Percentiles rank a stretch among this genome's conserved stretches.
phyloP scores from a whole-genome alignment of 192 early-diverging fungal species.

The Coemansia sp. region DNA sequence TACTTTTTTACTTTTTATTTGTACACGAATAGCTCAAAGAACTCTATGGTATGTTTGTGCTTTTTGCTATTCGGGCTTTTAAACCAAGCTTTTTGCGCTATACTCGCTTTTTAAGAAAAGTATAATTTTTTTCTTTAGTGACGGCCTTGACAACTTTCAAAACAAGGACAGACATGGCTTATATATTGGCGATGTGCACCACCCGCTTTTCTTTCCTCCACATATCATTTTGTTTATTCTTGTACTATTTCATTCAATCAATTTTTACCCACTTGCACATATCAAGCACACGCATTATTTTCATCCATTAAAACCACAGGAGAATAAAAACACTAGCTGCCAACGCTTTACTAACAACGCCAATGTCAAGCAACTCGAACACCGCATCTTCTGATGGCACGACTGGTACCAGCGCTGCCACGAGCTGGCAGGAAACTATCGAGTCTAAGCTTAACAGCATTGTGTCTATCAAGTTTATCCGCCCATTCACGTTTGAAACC shows the following conservation, averaged over 20 bases:
- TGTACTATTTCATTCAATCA: not conserved
- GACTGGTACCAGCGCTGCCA: not conserved
- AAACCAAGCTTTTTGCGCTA: not conserved
- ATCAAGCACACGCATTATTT: not conserved
- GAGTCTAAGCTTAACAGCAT: constrained; percentile 41
- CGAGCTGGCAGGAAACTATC: constrained; percentile 31
- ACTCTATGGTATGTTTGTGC: not conserved
- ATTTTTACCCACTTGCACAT: not conserved
- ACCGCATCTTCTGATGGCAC: not conserved
- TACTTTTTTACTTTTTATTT: not conserved
- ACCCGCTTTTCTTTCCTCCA: not conserved
- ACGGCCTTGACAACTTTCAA: not conserved
- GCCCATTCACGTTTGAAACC: constrained; percentile 43
- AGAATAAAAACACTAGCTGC: not conserved
- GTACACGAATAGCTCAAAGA: not conserved
- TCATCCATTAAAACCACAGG: not conserved
- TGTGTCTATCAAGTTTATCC: constrained; percentile 43
- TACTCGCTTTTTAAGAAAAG: not conserved
- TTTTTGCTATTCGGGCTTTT: not conserved
- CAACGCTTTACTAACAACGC: not conserved
- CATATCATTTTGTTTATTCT: not conserved
- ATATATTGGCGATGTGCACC: not conserved
- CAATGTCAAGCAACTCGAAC: constrained; percentile 5
- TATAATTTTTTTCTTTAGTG: not conserved
- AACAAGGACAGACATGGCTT: not conserved